Base-by-base conservation (phyloP, 2,329 filamentous ascomycete species). In the Diaporthe citriasiana region DNA sequence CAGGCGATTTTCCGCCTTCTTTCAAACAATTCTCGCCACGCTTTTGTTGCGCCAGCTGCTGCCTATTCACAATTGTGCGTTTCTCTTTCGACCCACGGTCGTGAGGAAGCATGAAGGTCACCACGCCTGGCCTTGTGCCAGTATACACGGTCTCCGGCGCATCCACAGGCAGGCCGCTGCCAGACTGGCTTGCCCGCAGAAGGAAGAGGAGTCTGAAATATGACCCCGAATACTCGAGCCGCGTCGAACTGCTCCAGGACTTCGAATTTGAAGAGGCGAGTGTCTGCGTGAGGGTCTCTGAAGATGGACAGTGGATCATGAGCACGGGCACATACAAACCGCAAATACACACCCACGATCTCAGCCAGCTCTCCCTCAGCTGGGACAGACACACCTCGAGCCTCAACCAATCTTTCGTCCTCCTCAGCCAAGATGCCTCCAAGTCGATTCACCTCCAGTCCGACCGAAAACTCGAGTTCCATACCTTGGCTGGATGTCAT, bases 191-290 rank as follows among this genome's bases (percentile, higher is more conserved):
- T 75, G 93, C 95, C 45, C 90, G 95, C 77, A 93, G 95, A 79
- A 89, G 96, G 82, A 98, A 98, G 87, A 90, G 94, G 82, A 97
- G 94, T 81, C 86, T 98, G 78, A 98, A 98, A 84, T 92, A 96
- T 78, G 96, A 98, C 81, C 89, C 93, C 75, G 96, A 98, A 81
- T 98, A 96, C 84, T 93, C 95, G 76, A 98, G 95, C 82, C 93
- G 97, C 77, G 93, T 99, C 78, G 97, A 99, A 83, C 88, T 99
- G 73, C 89, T 99, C 50, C 97, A 99, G 80, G 97, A 99, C 81
- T 99, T 99, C 83, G 95, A 97, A 81, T 98, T 99, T 80, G 95
- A 98, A 80, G 95, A 98, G 84, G 96, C 97, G 53, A 98, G 95
- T 81, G 91, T 93, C 78, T 98, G 96, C 81, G 91, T 99, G 76